These are phyloP conservation scores for Ogataea ramenticola DNA, from an alignment of 805 yeast genomes.

Conservation along the genomic window DNA sequence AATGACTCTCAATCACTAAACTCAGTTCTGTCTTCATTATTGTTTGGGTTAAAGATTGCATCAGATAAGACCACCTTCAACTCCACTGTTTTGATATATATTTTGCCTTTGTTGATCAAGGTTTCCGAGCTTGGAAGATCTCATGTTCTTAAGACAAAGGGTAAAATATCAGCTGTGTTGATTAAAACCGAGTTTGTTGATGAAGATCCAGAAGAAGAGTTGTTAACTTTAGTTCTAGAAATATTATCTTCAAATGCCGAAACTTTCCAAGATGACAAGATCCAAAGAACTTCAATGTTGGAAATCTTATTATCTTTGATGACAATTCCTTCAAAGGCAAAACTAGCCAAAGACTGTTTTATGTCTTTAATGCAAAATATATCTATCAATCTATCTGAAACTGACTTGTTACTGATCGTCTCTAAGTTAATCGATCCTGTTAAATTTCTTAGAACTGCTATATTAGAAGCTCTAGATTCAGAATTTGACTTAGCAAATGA, in stretches of 20 bases:
- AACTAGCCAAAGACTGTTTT: slow-evolving; percentile 78
- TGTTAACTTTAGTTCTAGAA: slow-evolving; percentile 67
- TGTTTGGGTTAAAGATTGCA: slow-evolving; percentile 69
- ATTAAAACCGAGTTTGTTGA: slow-evolving; percentile 65
- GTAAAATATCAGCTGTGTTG: slow-evolving; percentile 34
- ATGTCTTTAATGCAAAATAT: slow-evolving; percentile 70
- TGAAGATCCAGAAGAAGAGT: slow-evolving; percentile 87
- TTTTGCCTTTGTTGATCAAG: slow-evolving; percentile 65
- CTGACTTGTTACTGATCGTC: slow-evolving; percentile 55
- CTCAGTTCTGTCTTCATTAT: slow-evolving; percentile 53
- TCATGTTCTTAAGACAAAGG: slow-evolving; percentile 43
- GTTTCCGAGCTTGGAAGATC: slow-evolving; percentile 62
- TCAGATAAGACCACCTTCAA: slow-evolving; percentile 71
- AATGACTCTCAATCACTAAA: slow-evolving; percentile 41
- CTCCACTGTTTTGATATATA: slow-evolving; percentile 57
- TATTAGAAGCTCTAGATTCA: slow-evolving; percentile 78
- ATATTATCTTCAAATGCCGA: slow-evolving; percentile 65
- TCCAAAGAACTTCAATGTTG: slow-evolving; percentile 65
- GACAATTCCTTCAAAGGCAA: slow-evolving; percentile 70
- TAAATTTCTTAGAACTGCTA: slow-evolving; percentile 66
- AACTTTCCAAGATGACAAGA: slow-evolving; percentile 53
- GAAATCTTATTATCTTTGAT: slow-evolving; percentile 57
- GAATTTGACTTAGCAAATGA: slow-evolving; percentile 58
- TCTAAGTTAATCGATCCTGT: slow-evolving; percentile 52
- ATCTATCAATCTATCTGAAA: slow-evolving; percentile 47